phyloP scores from a whole-genome alignment of 371 early-diverging fungal species.

The Mortierella sp. region DNA sequence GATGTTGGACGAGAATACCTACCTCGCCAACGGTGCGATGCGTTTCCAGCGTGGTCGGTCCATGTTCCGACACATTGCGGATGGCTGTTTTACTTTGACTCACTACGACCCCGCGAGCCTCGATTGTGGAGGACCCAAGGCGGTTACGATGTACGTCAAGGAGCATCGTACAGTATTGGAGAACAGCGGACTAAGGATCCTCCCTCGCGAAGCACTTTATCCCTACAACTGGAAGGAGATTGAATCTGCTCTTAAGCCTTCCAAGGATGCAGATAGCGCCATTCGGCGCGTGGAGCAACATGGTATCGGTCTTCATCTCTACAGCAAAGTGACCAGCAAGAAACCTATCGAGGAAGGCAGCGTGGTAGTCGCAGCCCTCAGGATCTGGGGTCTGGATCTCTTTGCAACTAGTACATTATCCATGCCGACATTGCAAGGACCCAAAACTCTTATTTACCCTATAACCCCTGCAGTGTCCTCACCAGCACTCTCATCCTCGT shows the following conservation, averaged over 20 bases:
- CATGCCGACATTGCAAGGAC: constrained; percentile 33
- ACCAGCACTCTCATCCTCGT: too few relatives aligned
- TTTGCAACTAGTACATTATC: constrained; percentile 32
- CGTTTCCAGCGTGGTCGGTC: constrained; percentile 73
- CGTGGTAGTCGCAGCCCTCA: constrained; percentile 62
- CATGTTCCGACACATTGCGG: constrained; percentile 72
- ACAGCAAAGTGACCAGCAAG: constrained; percentile 72
- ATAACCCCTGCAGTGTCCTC: constrained; percentile 54
- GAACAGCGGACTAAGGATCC: constrained; percentile 60
- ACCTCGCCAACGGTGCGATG: constrained; percentile 72
- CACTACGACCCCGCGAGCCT: constrained; percentile 69
- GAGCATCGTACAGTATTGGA: constrained; percentile 60
- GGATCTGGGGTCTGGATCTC: constrained; percentile 63
- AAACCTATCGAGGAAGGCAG: constrained; percentile 62
- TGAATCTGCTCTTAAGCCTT: constrained; percentile 41
- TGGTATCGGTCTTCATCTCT: constrained; percentile 67
- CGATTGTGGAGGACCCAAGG: constrained; percentile 73
- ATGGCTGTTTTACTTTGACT: constrained; percentile 62
- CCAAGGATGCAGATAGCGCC: constrained; percentile 62
- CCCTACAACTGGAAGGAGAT: constrained; percentile 67
- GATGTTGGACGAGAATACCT: constrained; percentile 70
- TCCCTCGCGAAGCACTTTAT: constrained; percentile 64
- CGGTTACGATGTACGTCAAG: constrained; percentile 70
- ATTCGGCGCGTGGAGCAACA: constrained; percentile 55
- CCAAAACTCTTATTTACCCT: constrained; percentile 52